These are phyloP conservation scores for Pseudogymnoascus sp. DNA, from an alignment of 2,329 filamentous ascomycete genomes.

Conservation along the genomic window DNA sequence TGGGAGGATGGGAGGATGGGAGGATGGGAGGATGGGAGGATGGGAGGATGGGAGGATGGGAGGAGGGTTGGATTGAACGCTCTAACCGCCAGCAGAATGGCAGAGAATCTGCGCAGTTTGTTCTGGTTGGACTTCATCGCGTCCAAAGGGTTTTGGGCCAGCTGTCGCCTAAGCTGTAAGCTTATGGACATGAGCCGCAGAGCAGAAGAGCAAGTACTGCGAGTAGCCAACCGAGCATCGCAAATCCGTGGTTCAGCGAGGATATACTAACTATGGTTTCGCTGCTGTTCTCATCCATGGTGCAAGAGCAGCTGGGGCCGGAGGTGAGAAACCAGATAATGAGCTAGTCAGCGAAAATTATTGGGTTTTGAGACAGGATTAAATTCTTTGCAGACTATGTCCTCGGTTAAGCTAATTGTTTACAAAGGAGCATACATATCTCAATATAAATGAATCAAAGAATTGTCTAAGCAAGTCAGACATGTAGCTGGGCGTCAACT, in stretches of 20 bases:
- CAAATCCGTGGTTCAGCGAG: neutral
- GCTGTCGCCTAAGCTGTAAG: slow-evolving; percentile 18
- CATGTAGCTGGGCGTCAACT: no score
- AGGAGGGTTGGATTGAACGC: neutral
- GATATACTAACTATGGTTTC: neutral
- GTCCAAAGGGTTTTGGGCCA: slow-evolving; percentile 26
- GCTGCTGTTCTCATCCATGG: neutral
- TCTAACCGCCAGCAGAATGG: neutral
- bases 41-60: neutral
- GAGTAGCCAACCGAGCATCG: neutral
- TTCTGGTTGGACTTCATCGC: slow-evolving; percentile 30
- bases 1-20: no score
- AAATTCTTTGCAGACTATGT: neutral
- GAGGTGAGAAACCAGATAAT: neutral
- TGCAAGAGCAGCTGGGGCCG: neutral
- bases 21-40: neutral
- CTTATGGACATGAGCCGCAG: neutral
- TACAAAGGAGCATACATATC: neutral
- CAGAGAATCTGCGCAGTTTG: slow-evolving; percentile 23
- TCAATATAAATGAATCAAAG: neutral
- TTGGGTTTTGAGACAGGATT: neutral
- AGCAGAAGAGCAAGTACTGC: neutral
- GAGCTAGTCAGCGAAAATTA: neutral
- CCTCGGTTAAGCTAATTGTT: neutral
- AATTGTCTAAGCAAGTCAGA: neutral